Evolutionary conservation across 1,284 basidiomycete genomes (phyloP).

Genomic region (Tylopilus sp.): DNA sequence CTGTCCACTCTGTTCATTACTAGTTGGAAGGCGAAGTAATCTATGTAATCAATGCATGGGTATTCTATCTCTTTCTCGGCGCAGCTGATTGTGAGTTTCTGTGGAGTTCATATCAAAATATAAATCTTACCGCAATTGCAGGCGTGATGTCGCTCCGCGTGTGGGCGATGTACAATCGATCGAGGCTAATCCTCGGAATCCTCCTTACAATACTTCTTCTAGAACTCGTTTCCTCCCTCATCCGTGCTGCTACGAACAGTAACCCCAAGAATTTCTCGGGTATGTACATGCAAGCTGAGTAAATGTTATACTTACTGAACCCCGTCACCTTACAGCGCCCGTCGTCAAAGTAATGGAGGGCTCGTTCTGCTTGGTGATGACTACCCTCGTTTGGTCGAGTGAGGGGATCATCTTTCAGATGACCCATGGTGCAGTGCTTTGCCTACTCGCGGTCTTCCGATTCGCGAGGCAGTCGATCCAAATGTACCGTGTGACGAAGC

Average conservation of each 20-base stretch:
- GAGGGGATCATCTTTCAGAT: too few species aligned
- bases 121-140: background rate
- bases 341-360: too few species aligned
- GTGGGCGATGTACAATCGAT: slow-evolving; percentile 11
- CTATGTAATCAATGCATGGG: background rate
- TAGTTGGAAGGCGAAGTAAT: background rate
- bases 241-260: background rate
- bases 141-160: slow-evolving; percentile 7
- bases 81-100: slow-evolving; percentile 4
- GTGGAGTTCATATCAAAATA: too few species aligned
- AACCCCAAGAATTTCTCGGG: background rate
- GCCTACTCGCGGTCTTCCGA: too few species aligned
- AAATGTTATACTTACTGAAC: too few species aligned
- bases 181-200: background rate
- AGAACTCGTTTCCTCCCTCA: background rate
- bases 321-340: too few species aligned
- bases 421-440: too few species aligned
- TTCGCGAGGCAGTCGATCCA: too few species aligned
- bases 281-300: background rate
- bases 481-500: too few species aligned
- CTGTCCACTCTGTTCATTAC: too few species aligned
- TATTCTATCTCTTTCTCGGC: background rate
- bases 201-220: background rate
- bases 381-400: too few species aligned
- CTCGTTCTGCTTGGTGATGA: too few species aligned